Evolutionary conservation across 2,329 filamentous ascomycete species (phyloP), one percentile per base, ranked within the genome.

Genomic region (Paecilomyces niveus): DNA sequence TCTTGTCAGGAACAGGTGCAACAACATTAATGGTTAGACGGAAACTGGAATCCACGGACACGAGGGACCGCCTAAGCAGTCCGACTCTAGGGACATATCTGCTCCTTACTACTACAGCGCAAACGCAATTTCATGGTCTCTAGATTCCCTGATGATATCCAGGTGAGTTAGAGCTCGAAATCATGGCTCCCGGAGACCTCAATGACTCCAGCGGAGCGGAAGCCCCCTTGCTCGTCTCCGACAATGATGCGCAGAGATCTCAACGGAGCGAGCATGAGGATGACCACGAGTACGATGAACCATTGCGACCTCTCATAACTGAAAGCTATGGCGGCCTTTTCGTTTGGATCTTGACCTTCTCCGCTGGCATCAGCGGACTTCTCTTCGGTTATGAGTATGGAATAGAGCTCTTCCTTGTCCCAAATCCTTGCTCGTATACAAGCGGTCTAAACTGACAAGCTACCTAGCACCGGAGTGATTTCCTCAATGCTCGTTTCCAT

Each of bases 381-480:
- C 70, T 86, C 15, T 86, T 86, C 71, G 84, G 84, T 58, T 86
- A 85, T 66, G 84, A 86, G 81, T 83, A 74, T 58, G 72, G 60
- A 29, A 52, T 5, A 3, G 24, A 11, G 31, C 22, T 55, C 26
- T 53, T 57, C 10, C 52, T 31, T 45, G 15, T 29, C 11, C 55
- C 39, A 8, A 45, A 45, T 45, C 39, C 39, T 18, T 45, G 7
- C n/a, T 45, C 39, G n/a, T n/a, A 45, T 45, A 45, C 7, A 45
- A 18, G 15, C n/a, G 6, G 39, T 45, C 39, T n/a, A 18, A 21
- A 45, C 15, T 58, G 21, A 57, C 33, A 54, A 24, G 45, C 56
- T 59, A 58, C 64, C 74, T 59, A 77, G 81, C 65, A 86, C 84
- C 35, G 84, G 83, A 35, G 83, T 86, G 15, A 85, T 86, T 57